Percentiles rank a stretch among this genome's conserved stretches.
These are phyloP conservation scores for Colletotrichum chlorophyti DNA, from an alignment of 2,329 filamentous ascomycete genomes.

Conservation along the genomic window DNA sequence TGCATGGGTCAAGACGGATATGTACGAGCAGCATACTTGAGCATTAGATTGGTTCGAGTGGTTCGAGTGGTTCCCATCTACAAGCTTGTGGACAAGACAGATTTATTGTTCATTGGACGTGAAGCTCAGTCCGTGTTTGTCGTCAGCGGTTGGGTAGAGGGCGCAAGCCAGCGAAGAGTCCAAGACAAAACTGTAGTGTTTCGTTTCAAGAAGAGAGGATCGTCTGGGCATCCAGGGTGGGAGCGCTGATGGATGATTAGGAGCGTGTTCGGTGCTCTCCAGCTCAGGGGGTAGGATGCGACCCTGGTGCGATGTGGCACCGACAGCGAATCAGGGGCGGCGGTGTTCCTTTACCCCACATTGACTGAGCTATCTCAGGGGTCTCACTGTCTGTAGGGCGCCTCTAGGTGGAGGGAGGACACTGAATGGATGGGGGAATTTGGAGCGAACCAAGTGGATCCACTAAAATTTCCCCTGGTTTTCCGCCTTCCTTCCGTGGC, in stretches of 20 bases:
- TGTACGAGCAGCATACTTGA: slow-evolving; percentile 28
- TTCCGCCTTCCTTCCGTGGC: slow-evolving; percentile 11
- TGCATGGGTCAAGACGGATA: slow-evolving; percentile 22
- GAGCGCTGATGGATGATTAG: slow-evolving; percentile 2
- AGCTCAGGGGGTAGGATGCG: slow-evolving; percentile 9
- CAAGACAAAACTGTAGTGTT: slow-evolving; percentile 15
- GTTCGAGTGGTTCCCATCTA: not conserved
- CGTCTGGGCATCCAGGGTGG: slow-evolving; percentile 15
- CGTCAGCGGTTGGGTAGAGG: slow-evolving; percentile 1
- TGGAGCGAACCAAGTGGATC: slow-evolving; percentile 9
- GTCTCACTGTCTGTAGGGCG: slow-evolving; percentile 19
- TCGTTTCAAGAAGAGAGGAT: slow-evolving; percentile 22
- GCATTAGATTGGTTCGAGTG: slow-evolving; percentile 29
- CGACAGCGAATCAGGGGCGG: slow-evolving; percentile 13
- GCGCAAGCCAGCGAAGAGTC: not conserved
- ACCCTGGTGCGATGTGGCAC: not conserved
- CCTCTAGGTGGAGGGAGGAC: slow-evolving; percentile 17
- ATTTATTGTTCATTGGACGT: slow-evolving; percentile 10
- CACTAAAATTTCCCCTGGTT: slow-evolving; percentile 17
- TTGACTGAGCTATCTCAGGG: slow-evolving; percentile 7
- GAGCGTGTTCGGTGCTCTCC: slow-evolving; percentile 7
- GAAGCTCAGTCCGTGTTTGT: not conserved
- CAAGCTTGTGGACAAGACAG: slow-evolving; percentile 6
- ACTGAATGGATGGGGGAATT: slow-evolving; percentile 1
- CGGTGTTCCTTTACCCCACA: slow-evolving; percentile 5